Percentiles rank a stretch among this genome's conserved stretches.
These are phyloP conservation scores for Clitoria ternatea DNA, from an alignment of 306 rosid genomes.

Conservation along the genomic window DNA sequence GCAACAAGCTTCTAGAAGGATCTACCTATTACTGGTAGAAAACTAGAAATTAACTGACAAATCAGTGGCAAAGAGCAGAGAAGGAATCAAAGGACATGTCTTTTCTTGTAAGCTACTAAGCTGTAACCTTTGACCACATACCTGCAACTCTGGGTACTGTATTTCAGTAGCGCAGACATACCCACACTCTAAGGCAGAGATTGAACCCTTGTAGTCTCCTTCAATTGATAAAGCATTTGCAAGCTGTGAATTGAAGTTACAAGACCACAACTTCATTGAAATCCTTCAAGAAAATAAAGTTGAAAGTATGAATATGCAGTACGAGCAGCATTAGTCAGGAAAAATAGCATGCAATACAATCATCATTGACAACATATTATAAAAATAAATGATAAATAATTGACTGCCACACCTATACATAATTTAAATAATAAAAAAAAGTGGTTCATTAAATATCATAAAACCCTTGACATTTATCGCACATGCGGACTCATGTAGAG, in stretches of 20 bases:
- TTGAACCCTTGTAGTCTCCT: constrained; percentile 78
- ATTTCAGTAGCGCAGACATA: constrained; percentile 64
- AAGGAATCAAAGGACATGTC: constrained; percentile 20
- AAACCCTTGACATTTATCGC: constrained; percentile 14
- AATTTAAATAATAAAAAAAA: no score
- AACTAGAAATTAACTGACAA: background rate
- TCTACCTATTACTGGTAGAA: constrained; percentile 5
- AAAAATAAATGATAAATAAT: background rate
- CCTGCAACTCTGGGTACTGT: constrained; percentile 82
- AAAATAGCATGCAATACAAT: background rate
- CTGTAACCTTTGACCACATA: constrained; percentile 26
- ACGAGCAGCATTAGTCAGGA: background rate
- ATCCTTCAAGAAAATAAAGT: constrained; percentile 42
- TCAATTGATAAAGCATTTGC: constrained; percentile 89
- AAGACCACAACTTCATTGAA: constrained; percentile 80
- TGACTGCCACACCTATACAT: background rate
- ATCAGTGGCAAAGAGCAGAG: background rate
- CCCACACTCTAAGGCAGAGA: constrained; percentile 74
- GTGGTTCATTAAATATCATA: constrained; percentile 19
- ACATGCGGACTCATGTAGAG: background rate
- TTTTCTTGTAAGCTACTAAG: background rate
- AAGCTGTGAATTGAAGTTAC: constrained; percentile 97
- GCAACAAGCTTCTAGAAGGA: constrained; percentile 7
- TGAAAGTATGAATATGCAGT: constrained; percentile 18
- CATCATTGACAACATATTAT: background rate